Evolutionary conservation across 495 filamentous ascomycete genomes (phyloP).

Genomic region (Trichodelitschia bisporula): DNA sequence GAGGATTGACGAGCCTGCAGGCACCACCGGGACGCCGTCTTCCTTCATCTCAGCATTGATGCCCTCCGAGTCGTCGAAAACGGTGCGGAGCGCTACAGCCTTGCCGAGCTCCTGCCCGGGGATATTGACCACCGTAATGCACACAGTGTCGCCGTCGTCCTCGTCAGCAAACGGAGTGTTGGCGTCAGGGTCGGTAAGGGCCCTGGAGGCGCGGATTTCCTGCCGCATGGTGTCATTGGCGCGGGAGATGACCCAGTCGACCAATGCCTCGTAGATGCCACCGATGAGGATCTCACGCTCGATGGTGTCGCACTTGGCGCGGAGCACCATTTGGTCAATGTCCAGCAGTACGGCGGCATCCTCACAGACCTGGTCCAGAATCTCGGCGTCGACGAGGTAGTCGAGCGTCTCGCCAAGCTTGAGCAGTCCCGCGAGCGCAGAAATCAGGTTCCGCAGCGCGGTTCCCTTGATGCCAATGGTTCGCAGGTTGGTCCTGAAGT

Average conservation of each 20-base stretch:
- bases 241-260: slow-evolving; percentile 79
- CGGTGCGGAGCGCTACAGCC: slow-evolving; percentile 58
- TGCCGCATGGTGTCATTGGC: slow-evolving; percentile 70
- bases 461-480: slow-evolving; percentile 80
- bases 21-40: slow-evolving; percentile 52
- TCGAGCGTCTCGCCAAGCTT: slow-evolving; percentile 81
- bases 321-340: slow-evolving; percentile 62
- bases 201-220: slow-evolving; percentile 46
- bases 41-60: slow-evolving; percentile 95
- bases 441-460: slow-evolving; percentile 53
- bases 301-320: slow-evolving; percentile 51
- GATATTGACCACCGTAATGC: slow-evolving; percentile 69
- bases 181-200: slow-evolving; percentile 23
- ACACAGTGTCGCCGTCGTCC: slow-evolving; percentile 58
- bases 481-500: slow-evolving; percentile 63
- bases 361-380: slow-evolving; percentile 65
- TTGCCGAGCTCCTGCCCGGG: slow-evolving; percentile 59
- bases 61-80: slow-evolving; percentile 78
- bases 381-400: slow-evolving; percentile 65
- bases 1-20: slow-evolving; percentile 50
- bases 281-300: slow-evolving; percentile 64
- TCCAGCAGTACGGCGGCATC: slow-evolving; percentile 73
- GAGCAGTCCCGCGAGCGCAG: slow-evolving; percentile 59
- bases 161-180: slow-evolving; percentile 37
- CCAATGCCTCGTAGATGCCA: slow-evolving; percentile 78